phyloP scores from a whole-genome alignment of 2,329 filamentous ascomycete genomes.

The Fusarium algeriense region DNA sequence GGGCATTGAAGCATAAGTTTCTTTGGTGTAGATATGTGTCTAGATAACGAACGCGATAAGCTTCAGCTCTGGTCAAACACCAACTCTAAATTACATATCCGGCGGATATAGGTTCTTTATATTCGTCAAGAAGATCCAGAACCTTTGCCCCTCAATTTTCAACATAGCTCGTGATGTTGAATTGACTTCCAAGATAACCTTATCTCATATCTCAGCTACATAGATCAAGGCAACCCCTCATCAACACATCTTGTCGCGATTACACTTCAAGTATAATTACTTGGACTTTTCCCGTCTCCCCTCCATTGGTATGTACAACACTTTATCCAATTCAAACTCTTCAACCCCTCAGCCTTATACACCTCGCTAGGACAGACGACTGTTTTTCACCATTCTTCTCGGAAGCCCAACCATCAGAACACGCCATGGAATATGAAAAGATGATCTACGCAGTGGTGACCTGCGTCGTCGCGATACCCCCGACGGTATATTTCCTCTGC shows the following conservation, averaged over 20 bases:
- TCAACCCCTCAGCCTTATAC: neutral
- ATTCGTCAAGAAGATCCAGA: no score
- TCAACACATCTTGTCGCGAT: neutral
- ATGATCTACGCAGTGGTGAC: neutral
- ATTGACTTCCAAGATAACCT: no score
- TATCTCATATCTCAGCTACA: no score
- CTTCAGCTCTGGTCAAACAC: no score
- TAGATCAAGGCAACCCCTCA: no score
- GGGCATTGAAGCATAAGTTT: neutral
- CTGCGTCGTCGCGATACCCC: neutral
- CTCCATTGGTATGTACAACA: neutral
- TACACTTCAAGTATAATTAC: neutral
- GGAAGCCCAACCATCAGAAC: neutral
- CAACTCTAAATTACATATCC: no score
- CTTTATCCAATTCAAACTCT: fast-evolving
- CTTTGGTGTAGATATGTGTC: neutral
- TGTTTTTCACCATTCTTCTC: neutral
- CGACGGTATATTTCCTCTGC: no score
- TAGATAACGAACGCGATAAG: no score
- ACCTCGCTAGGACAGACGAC: neutral
- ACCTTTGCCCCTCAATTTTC: no score
- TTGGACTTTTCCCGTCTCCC: no score
- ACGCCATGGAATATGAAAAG: neutral
- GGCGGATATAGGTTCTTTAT: no score
- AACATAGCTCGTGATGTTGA: no score